Base-by-base conservation (phyloP, 2,329 filamentous ascomycete genomes). In the Alternaria viburni region DNA sequence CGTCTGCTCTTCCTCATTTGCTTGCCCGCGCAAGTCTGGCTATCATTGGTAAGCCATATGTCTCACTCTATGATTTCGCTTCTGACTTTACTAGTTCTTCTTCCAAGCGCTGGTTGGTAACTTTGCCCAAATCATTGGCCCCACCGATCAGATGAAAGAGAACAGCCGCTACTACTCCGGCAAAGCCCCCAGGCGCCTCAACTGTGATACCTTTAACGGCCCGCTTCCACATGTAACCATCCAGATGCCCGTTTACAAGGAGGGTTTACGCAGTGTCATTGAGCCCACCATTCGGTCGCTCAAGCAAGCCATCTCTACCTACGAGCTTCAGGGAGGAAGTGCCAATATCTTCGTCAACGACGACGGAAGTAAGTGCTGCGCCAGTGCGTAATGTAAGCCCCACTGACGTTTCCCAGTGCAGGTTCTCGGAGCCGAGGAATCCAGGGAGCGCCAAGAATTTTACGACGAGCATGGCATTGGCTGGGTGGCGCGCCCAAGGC, bases 231-330 rank as follows among this genome's bases (percentile, higher is more conserved):
- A 93, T 74, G 85, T 93, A 67, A 85, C 82, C 4, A 91, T 96
- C 45, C 93, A 97, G 75, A 94, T 92, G 77, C 93, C 93, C 5
- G 91, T 96, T 0, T 96, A 96, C 83, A 96, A 95, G 79, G 93
- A 96, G 78, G 92, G 92, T 68, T 85, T 96, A 3, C 82, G 82
- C 36, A 88, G 84, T 65, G 93, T 96, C 78, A 93, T 94, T 72
- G 86, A 85, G 19, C 92, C 92, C 8, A 95, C 92, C 0, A 87
- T 94, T 72, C 89, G 88, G 73, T 93, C 91, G 2, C 86, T 94
- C 80, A 93, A 93, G 81, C 89, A 92, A 73, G 83, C 83, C 26
- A 85, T 85, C 15, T 83, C 83, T 1, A 84, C 83, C 11, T 85
- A 85, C 65, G 83, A 85, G 63, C 80, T 84, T 70, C 79, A 83